Evolutionary conservation across 1,139 yeast species (phyloP), one percentile per base, ranked within the genome.

Genomic region (Candida freyschussii): DNA sequence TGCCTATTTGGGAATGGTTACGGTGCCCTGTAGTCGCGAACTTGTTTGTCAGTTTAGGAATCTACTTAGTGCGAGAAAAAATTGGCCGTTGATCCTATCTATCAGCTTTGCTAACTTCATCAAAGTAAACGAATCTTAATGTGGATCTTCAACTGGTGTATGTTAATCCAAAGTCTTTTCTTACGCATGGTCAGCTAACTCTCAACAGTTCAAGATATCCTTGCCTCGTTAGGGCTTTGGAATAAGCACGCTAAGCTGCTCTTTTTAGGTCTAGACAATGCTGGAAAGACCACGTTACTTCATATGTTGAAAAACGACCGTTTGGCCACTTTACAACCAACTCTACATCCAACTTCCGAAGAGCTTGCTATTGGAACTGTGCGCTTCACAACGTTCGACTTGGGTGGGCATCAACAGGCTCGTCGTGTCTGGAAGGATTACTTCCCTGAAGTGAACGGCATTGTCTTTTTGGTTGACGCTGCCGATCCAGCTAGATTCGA

Each of bases 391-490:
- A 93, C 98, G 25, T 91, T 91, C 53, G 99, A 91, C 63, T 73
- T 91, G 54, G 99, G 99, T 62, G 99, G 99, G 26, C 98, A 91
- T 69, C 81, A 76, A 60, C 96, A 89, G 65, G 98, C 98, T 30
- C 89, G 99, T 68, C 86, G 98, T 66, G 78, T 91, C 57, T 91
- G 99, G 99, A 89, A 87, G 61, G 97, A 91, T 61, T 91, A 91
- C 63, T 91, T 93, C 79, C 99, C 98, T 36, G 98, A 91, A 64
- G 98, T 91, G 36, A 84, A 87, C 61, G 98, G 97, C 34, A 91
- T 91, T 52, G 97, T 91, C 18, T 93, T 85, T 63, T 72, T 93
- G 43, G 97, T 91, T 26, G 99, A 91, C 59, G 94, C 96, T 37
- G 97, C 97, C 40, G 98, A 91, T 58, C 80, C 94, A 29, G 95